Evolutionary conservation across 1,139 yeast genomes (phyloP).

Genomic region (Candida tunisiensis): DNA sequence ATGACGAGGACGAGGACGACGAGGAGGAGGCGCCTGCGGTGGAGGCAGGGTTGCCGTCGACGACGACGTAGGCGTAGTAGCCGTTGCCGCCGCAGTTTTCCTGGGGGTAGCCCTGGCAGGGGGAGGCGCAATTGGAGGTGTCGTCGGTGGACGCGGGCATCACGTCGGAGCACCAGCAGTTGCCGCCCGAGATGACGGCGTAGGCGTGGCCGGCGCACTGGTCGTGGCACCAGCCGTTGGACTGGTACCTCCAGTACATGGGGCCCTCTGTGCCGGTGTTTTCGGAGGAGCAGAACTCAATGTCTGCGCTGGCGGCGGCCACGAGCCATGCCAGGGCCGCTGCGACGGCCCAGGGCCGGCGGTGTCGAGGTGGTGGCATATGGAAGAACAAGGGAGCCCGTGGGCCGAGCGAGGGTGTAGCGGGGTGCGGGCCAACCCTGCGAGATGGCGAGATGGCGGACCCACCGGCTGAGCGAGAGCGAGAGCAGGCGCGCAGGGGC

Average conservation of each 20-base stretch:
- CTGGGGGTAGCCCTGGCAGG: slow-evolving; percentile 36
- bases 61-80: slow-evolving; percentile 26
- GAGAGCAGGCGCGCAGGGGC: too few species aligned
- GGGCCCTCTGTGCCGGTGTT: slow-evolving; percentile 24
- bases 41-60: slow-evolving; percentile 10
- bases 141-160: slow-evolving; percentile 27
- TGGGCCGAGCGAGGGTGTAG: too few species aligned
- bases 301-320: too few species aligned
- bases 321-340: too few species aligned
- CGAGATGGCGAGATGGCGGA: too few species aligned
- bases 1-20: slow-evolving; percentile 1
- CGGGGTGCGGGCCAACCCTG: too few species aligned
- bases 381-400: too few species aligned
- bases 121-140: slow-evolving; percentile 24
- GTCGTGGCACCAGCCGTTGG: slow-evolving; percentile 38
- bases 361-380: too few species aligned
- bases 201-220: slow-evolving; percentile 36
- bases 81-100: slow-evolving; percentile 30
- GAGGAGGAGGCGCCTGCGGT: slow-evolving; percentile 5
- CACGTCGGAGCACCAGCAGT: slow-evolving; percentile 47
- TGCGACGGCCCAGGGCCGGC: too few species aligned
- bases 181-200: slow-evolving; percentile 33
- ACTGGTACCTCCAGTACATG: slow-evolving; percentile 22
- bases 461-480: too few species aligned
- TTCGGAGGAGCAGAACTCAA: slow-evolving; percentile 28